Percentiles rank a stretch among this genome's conserved stretches.
These are phyloP conservation scores for Nasturtium officinale DNA, from an alignment of 345 rosid genomes.

Conservation along the genomic window DNA sequence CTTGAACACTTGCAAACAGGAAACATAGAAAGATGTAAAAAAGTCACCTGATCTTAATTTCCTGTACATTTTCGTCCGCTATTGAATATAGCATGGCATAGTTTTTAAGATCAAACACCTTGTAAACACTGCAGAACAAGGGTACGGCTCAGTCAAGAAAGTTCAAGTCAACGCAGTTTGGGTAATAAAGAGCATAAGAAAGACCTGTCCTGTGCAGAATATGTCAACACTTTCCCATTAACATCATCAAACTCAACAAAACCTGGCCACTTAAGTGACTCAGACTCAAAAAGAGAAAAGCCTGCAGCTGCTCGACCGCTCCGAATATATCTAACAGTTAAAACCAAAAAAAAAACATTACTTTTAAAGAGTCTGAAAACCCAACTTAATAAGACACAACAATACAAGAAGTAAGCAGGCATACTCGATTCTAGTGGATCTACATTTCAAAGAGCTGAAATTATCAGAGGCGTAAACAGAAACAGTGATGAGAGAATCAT, in stretches of 20 bases:
- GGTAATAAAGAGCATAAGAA: constrained; percentile 6
- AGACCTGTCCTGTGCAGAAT: constrained; percentile 84
- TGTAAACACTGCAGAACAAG: constrained; percentile 62
- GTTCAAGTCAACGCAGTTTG: constrained; percentile 7
- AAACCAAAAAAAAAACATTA: background rate
- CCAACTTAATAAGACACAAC: background rate
- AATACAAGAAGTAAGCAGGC: constrained; percentile 26
- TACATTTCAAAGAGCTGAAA: constrained; percentile 88
- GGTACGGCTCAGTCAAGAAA: constrained; percentile 3
- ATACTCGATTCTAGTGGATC: constrained; percentile 85
- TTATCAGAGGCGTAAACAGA: constrained; percentile 84
- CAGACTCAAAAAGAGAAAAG: constrained; percentile 80
- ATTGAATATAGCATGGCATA: constrained; percentile 80
- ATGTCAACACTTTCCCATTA: constrained; percentile 80
- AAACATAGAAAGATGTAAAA: constrained; percentile 22
- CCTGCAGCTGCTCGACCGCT: constrained; percentile 77
- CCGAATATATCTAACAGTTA: constrained; percentile 61
- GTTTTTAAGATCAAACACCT: constrained; percentile 89
- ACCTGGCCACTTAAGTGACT: constrained; percentile 90
- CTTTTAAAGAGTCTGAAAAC: background rate
- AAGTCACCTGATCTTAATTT: constrained; percentile 91
- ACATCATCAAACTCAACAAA: constrained; percentile 93
- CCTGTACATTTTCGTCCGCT: constrained; percentile 74
- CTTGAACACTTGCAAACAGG: constrained; percentile 49
- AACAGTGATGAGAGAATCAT: constrained; percentile 89